phyloP scores from a whole-genome alignment of 805 yeast species.

The Metahyphopichia silvanorum region DNA sequence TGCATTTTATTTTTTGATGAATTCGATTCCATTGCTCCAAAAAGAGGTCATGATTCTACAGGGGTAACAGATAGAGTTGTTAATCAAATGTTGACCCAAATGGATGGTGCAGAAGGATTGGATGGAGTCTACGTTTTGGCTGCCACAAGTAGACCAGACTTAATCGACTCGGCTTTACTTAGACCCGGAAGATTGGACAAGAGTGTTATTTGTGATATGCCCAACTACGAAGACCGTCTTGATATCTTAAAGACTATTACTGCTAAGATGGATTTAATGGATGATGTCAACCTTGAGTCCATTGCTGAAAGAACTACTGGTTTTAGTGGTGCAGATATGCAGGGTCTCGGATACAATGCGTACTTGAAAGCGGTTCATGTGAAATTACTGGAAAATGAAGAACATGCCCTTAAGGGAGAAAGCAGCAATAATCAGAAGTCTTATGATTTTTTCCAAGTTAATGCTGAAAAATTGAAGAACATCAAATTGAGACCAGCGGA shows the following conservation, averaged over 20 bases:
- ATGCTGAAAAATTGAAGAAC: conserved; percentile 24
- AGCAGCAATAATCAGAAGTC: conserved; percentile 10
- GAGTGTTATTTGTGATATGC: conserved; percentile 87
- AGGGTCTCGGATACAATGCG: conserved; percentile 88
- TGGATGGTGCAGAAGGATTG: conserved; percentile 98
- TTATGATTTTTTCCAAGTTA: conserved; percentile 44
- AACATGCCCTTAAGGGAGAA: conserved; percentile 11
- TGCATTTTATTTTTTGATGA: conserved; percentile 93
- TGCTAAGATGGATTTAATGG: conserved; percentile 55
- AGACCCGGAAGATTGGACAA: conserved; percentile 97
- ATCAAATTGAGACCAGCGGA: conserved; percentile 34
- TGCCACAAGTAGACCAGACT: conserved; percentile 93
- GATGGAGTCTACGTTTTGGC: conserved; percentile 97
- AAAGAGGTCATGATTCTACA: conserved; percentile 96
- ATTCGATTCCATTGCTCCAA: conserved; percentile 95
- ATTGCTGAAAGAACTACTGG: conserved; percentile 67
- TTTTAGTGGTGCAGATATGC: conserved; percentile 92
- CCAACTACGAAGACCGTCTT: conserved; percentile 62
- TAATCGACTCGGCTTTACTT: conserved; percentile 89
- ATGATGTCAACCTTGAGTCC: conserved; percentile 46
- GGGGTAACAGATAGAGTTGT: conserved; percentile 98
- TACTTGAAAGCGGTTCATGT: conserved; percentile 82
- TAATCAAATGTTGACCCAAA: conserved; percentile 92
- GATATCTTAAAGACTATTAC: conserved; percentile 66
- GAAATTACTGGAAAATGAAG: conserved; percentile 50